A percentile compares a stretch with the other conserved stretches of the same genome.
Conservation (phyloP, 2,329 filamentous ascomycete genomes). For the Penicillium sp. region DNA sequence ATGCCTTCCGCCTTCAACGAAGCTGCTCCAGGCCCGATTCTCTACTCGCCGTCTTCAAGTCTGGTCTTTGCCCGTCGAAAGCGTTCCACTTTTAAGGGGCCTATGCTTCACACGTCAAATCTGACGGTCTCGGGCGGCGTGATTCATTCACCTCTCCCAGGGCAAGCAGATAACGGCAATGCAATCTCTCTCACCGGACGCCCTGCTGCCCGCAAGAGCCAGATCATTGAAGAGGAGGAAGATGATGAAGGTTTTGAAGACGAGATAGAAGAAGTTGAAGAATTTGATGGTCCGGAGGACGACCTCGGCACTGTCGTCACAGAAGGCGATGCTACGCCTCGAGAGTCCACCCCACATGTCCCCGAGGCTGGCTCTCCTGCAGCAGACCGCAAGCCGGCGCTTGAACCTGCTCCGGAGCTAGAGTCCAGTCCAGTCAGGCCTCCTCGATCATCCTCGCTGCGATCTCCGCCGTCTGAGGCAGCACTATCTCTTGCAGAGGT, state of each 20-base stretch:
- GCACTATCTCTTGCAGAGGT: constrained; percentile 12
- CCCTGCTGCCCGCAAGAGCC: constrained; percentile 39
- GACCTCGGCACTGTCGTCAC: constrained; percentile 22
- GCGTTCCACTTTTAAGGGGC: constrained; percentile 48
- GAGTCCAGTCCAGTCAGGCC: constrained; percentile 34
- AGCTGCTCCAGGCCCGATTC: constrained; percentile 36
- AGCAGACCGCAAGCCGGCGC: constrained; percentile 25
- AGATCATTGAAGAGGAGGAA: constrained; percentile 50
- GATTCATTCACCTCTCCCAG: constrained; percentile 37
- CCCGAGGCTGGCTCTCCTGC: constrained; percentile 18
- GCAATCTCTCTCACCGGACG: constrained; percentile 21
- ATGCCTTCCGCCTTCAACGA: constrained; percentile 42
- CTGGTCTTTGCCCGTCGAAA: constrained; percentile 51
- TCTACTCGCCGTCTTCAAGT: constrained; percentile 44
- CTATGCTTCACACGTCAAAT: constrained; percentile 44
- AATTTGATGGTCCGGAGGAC: constrained; percentile 39
- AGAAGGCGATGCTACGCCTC: constrained; percentile 9
- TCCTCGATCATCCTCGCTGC: constrained; percentile 43
- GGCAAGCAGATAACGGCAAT: constrained; percentile 24
- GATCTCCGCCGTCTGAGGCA: constrained; percentile 18
- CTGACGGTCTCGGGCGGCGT: constrained; percentile 36
- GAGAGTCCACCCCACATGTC: constrained; percentile 6
- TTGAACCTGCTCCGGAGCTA: constrained; percentile 36
- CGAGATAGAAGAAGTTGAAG: constrained; percentile 46
- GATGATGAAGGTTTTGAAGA: constrained; percentile 42